Conservation (phyloP, 1,284 basidiomycete species). For the Cryptococcus sp. region DNA sequence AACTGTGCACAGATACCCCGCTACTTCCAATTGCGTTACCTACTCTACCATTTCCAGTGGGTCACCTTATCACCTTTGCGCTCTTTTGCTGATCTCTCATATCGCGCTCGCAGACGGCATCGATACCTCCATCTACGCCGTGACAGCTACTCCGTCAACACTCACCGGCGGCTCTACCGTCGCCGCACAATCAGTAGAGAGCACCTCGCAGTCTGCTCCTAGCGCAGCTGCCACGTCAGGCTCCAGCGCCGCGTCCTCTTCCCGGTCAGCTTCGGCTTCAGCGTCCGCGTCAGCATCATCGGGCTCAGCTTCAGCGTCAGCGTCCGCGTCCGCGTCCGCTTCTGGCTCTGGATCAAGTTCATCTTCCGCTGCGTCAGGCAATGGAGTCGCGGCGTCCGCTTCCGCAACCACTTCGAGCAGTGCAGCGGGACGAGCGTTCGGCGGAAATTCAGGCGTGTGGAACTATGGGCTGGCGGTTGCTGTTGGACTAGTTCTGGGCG, state of each 20-base stretch:
- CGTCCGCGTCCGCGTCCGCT: slow-evolving; percentile 1
- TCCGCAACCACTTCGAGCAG: no score
- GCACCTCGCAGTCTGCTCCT: slow-evolving; percentile 27
- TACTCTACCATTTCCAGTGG: slow-evolving; percentile 49
- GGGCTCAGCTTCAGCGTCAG: slow-evolving; percentile 1
- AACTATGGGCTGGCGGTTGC: no score
- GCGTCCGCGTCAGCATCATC: slow-evolving; percentile 3
- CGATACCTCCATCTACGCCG: slow-evolving; percentile 39
- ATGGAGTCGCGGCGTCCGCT: no score
- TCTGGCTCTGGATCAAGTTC: not conserved
- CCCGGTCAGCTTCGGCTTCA: slow-evolving; percentile 7
- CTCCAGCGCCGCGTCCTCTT: slow-evolving; percentile 11
- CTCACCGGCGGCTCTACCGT: slow-evolving; percentile 27
- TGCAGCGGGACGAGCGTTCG: no score
- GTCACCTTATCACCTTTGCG: not conserved
- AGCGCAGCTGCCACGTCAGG: slow-evolving; percentile 9
- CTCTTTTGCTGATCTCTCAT: not conserved
- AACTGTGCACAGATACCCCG: slow-evolving; percentile 33
- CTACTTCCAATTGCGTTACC: slow-evolving; percentile 50
- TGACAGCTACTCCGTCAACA: slow-evolving; percentile 35
- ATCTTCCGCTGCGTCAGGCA: no score
- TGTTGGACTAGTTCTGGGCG: no score
- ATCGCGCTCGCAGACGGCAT: slow-evolving; percentile 36
- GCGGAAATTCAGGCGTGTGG: no score
- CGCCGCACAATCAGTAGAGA: slow-evolving; percentile 20